Conservation (phyloP, 2,329 filamentous ascomycete genomes). For the Diaporthe humulicola region DNA sequence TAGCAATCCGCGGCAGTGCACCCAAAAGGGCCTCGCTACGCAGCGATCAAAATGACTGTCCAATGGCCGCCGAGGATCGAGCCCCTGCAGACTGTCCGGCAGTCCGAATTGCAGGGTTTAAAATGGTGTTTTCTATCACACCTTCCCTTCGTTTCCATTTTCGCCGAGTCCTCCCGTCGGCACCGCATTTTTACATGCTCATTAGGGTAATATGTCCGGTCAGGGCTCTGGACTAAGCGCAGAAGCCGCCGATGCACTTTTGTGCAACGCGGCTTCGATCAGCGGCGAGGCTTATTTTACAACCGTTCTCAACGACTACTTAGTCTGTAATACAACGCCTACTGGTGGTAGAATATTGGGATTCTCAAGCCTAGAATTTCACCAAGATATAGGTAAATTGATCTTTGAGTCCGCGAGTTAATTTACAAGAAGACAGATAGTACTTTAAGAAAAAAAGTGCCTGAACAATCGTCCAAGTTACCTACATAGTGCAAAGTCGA, state of each 20-base stretch:
- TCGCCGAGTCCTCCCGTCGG: background rate
- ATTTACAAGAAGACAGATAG: no score
- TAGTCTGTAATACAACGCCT: background rate
- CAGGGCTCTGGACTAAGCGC: background rate
- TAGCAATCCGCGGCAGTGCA: background rate
- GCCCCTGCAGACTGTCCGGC: background rate
- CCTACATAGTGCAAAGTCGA: no score
- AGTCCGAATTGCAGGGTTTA: background rate
- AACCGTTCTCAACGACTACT: no score
- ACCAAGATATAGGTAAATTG: no score
- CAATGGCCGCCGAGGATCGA: background rate
- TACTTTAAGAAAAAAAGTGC: no score
- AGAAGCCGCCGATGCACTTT: no score
- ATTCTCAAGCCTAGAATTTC: no score
- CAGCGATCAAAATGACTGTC: conserved; percentile 1
- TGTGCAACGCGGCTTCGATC: no score
- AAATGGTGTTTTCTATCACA: background rate
- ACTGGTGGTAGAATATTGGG: no score
- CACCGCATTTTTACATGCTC: background rate
- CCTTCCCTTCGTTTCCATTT: background rate
- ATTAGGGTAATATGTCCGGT: conserved; percentile 6
- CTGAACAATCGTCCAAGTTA: no score
- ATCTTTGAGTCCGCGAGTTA: no score
- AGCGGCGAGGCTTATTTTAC: no score
- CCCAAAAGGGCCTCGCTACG: background rate